These are phyloP conservation scores for Spiraea crenata DNA, from an alignment of 331 rosid species.

Conservation along the genomic window DNA sequence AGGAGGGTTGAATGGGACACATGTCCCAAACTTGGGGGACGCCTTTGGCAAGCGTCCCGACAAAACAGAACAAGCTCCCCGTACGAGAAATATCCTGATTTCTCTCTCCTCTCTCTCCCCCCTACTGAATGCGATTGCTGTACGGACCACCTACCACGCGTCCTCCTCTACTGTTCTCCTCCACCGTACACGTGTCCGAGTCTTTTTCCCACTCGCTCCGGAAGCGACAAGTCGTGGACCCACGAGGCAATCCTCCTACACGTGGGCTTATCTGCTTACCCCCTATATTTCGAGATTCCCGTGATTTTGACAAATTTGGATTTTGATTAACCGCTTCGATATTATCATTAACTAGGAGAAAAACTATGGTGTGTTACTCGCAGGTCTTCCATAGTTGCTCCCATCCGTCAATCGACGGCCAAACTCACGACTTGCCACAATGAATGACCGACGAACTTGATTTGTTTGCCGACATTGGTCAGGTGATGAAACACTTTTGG, in stretches of 20 bases:
- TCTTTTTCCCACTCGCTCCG: constrained; percentile 11
- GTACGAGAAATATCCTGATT: constrained; percentile 35
- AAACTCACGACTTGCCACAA: too few relatives aligned
- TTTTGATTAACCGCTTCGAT: constrained; percentile 8
- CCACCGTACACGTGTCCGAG: constrained; percentile 38
- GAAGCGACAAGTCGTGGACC: background rate
- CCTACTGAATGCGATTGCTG: background rate
- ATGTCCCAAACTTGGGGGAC: background rate
- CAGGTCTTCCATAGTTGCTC: too few relatives aligned
- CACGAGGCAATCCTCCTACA: background rate
- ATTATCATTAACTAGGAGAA: background rate
- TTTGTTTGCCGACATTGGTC: too few relatives aligned
- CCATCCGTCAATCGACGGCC: too few relatives aligned
- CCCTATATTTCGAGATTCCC: constrained; percentile 33
- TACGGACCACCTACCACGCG: constrained; percentile 30
- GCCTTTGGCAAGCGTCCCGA: constrained; percentile 19
- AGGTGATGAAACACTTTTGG: too few relatives aligned
- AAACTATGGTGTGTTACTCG: constrained; percentile 4
- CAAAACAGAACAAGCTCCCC: constrained; percentile 15
- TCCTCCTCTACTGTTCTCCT: background rate
- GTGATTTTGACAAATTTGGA: constrained; percentile 23
- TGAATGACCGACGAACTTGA: too few relatives aligned
- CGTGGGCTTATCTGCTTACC: constrained; percentile 4
- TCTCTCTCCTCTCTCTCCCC: too few relatives aligned
- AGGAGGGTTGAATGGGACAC: background rate